Evolutionary conservation across 2,329 filamentous ascomycete species (phyloP), one percentile per base, ranked within the genome.

Genomic region (Paraphoma chrysanthemicola): DNA sequence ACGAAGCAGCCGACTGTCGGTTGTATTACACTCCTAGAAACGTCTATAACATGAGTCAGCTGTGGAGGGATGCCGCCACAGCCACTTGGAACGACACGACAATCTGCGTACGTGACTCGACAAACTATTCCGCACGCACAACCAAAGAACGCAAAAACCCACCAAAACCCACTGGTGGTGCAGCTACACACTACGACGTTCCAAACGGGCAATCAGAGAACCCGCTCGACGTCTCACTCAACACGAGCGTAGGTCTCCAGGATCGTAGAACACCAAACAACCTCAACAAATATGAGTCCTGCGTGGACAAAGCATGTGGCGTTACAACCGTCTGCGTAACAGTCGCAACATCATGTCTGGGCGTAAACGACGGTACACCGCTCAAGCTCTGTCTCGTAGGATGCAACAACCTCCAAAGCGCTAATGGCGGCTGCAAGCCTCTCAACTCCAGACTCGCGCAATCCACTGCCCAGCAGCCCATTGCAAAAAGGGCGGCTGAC

Each of bases 1-100:
- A 72, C 50, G 63, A 70, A 18, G 66, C 74, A 10, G 71, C 74
- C 23, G 61, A 75, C 47, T 77, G 75, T 62, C 59, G 75, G 6
- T 64, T 77, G 45, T 77, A 67, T 57, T 76, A 70, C 60, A 73
- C 73, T 0, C 41, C 64, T 0, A 42, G 56, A 10, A 77, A 71
- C 48, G 61, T 71, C 44, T 69, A 72, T 58, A 74, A 78, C 58
- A 70, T 68, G 56, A 59, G 59, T 6, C 63, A 57, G 9, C 64
- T 78, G 1, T 78, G 74, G 75, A 60, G 68, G 2, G 71, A 75
- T 51, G 68, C 57, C 16, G 64, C 62, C 8, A 55, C 61, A n/a
- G 74, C 73, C 30, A 64, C 69, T 9, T 77, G 61, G 56, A 48
- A 62, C 14, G 67, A 74, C 30, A 54, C 67, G 1, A 52, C 43